These are phyloP conservation scores for Asterophora parasitica DNA, from an alignment of 768 basidiomycete species.

Conservation along the genomic window DNA sequence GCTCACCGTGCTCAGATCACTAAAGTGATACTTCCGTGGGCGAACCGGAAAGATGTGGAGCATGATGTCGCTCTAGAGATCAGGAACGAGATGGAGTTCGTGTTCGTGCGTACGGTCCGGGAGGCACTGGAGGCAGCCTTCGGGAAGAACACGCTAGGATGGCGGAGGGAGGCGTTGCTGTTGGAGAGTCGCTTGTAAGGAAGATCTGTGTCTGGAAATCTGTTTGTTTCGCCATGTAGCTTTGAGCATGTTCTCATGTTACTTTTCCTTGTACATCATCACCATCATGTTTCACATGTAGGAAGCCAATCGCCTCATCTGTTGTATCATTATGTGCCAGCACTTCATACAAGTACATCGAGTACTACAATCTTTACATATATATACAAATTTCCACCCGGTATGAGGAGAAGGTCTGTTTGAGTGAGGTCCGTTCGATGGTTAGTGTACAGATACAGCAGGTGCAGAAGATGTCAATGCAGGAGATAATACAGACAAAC, in stretches of 20 bases:
- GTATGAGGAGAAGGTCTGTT: not conserved
- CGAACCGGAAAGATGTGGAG: conserved; percentile 84
- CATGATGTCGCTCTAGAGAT: conserved; percentile 78
- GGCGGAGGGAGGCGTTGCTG: conserved; percentile 46
- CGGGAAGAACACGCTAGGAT: conserved; percentile 60
- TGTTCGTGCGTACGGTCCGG: conserved; percentile 72
- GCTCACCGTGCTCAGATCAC: conserved; percentile 83
- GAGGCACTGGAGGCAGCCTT: conserved; percentile 85
- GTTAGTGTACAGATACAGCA: conserved; percentile 5
- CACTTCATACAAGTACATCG: conserved; percentile 1
- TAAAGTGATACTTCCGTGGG: conserved; percentile 80
- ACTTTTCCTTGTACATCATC: not conserved
- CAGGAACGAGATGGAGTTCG: conserved; percentile 70
- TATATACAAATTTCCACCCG: not conserved
- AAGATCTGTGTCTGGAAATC: not conserved
- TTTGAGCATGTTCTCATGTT: not conserved
- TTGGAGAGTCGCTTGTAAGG: conserved; percentile 33
- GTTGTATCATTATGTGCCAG: conserved; percentile 8
- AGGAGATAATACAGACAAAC: not conserved
- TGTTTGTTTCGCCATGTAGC: not conserved
- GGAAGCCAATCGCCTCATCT: not conserved
- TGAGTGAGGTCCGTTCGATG: not conserved
- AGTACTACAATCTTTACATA: not conserved
- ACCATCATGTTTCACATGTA: not conserved
- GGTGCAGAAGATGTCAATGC: too few species aligned